Evolutionary conservation across 2,329 filamentous ascomycete genomes (phyloP), one percentile per base, ranked within the genome.

Genomic region (Diplodia seriata): DNA sequence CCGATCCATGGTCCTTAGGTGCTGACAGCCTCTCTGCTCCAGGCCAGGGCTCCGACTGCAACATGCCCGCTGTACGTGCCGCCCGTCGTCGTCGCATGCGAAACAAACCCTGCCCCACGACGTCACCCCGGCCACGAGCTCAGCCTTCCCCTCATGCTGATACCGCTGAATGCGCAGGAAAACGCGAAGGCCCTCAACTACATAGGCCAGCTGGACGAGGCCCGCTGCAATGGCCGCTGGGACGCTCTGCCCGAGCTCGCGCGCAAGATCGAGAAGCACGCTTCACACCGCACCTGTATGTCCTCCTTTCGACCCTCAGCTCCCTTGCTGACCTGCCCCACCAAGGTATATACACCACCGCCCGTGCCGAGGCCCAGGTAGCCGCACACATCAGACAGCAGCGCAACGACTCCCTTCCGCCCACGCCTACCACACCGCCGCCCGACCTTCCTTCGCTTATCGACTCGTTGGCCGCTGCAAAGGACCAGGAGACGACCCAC

Each of bases 211-310:
- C 87, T 99, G 76, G 92, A 98, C 78, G 86, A 90, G 73, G 93
- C 93, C 72, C 91, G 95, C 75, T 97, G 93, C 80, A 89, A 94
- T 75, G 93, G 91, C 64, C 90, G 89, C 78, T 99, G 95, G 95
- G 85, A 89, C 72, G 88, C 91, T 36, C 86, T 98, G 36, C 92
- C 92, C 31, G 94, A 98, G 81, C 86, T 97, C 71, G 90, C 95
- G 74, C 89, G 94, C 78, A 99, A 99, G 81, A 87, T 98, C 75
- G 91, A 91, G 76, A 98, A 99, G 80, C 94, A 99, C 85, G 92
- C 93, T 73, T 90, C 93, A 50, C 87, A 91, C 70, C 88, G 92
- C 79, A 87, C 87, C 80, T 97, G 94, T 97, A 90, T 74, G 87
- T 77, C 70, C 55, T 67, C 66, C 65, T 66, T 61, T 69, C 56